These are phyloP conservation scores for Calophaca sinica DNA, from an alignment of 306 rosid species.

Conservation along the genomic window DNA sequence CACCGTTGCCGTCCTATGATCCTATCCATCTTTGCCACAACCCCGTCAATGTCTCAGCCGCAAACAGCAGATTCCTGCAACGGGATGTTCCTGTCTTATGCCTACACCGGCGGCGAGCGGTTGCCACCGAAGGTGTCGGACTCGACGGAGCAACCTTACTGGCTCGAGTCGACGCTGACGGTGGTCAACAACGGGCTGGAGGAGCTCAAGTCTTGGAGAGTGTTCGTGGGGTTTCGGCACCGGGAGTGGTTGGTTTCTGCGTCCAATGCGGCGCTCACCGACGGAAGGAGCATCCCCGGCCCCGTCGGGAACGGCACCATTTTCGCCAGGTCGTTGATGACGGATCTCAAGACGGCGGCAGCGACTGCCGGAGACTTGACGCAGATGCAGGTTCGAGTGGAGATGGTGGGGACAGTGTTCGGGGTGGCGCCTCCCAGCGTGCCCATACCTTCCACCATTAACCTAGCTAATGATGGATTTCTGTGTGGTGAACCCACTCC, in stretches of 20 bases:
- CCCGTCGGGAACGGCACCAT: conserved; percentile 84
- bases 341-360: conserved; percentile 83
- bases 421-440: conserved; percentile 72
- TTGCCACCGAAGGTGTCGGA: conserved; percentile 57
- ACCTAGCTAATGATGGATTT: conserved; percentile 76
- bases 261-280: conserved; percentile 58
- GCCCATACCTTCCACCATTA: conserved; percentile 71
- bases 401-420: conserved; percentile 69
- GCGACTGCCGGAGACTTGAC: conserved; percentile 83
- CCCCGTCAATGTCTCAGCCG: conserved; percentile 39
- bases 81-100: conserved; percentile 69
- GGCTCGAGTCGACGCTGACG: conserved; percentile 71
- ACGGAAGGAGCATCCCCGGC: too few relatives aligned
- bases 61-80: conserved; percentile 61
- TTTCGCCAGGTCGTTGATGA: conserved; percentile 65
- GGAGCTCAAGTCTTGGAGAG: conserved; percentile 78
- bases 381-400: conserved; percentile 78
- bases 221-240: conserved; percentile 77
- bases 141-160: conserved; percentile 54
- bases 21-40: conserved; percentile 26
- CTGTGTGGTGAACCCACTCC: conserved; percentile 51
- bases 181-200: conserved; percentile 74
- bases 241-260: conserved; percentile 70
- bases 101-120: conserved; percentile 50
- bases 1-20: neutral